Conservation (phyloP, 768 basidiomycete genomes). For the Suillus luteus region DNA sequence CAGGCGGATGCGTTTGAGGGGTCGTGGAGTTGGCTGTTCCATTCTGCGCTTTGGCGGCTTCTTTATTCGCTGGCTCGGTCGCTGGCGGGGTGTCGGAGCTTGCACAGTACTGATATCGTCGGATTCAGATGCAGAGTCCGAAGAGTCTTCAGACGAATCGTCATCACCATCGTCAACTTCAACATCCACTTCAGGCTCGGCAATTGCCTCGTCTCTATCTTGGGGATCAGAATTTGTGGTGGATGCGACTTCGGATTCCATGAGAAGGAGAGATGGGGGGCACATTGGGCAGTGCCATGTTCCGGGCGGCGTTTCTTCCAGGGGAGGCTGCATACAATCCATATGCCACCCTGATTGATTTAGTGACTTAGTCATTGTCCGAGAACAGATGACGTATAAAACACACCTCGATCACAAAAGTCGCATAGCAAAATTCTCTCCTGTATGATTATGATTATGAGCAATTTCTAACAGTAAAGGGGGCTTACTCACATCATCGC, state of each 20-base stretch:
- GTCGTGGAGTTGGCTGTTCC: constrained; percentile 30
- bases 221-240: constrained; percentile 29
- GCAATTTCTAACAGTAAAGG: constrained; percentile 18
- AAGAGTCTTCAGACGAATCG: constrained; percentile 25
- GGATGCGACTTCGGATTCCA: constrained; percentile 9
- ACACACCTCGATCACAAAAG: constrained; percentile 83
- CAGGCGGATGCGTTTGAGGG: constrained; percentile 47
- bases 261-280: constrained; percentile 34
- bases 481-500: constrained; percentile 74
- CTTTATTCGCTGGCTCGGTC: constrained; percentile 30
- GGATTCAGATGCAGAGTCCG: constrained; percentile 33
- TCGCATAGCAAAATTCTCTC: constrained; percentile 88
- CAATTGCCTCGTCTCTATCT: constrained; percentile 16
- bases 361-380: constrained; percentile 12
- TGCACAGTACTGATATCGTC: constrained; percentile 17
- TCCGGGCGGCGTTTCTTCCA: constrained; percentile 72
- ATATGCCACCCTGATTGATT: constrained; percentile 72
- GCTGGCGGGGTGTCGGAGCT: constrained; percentile 18
- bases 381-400: constrained; percentile 8
- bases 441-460: constrained; percentile 42
- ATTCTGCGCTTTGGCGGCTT: constrained; percentile 28
- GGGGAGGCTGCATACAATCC: constrained; percentile 74
- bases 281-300: constrained; percentile 78
- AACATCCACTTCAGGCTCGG: constrained; percentile 32
- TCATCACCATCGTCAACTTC: constrained; percentile 37